Base-by-base conservation (phyloP, 164 flowering plant species). In the Nymphaea colorata region DNA sequence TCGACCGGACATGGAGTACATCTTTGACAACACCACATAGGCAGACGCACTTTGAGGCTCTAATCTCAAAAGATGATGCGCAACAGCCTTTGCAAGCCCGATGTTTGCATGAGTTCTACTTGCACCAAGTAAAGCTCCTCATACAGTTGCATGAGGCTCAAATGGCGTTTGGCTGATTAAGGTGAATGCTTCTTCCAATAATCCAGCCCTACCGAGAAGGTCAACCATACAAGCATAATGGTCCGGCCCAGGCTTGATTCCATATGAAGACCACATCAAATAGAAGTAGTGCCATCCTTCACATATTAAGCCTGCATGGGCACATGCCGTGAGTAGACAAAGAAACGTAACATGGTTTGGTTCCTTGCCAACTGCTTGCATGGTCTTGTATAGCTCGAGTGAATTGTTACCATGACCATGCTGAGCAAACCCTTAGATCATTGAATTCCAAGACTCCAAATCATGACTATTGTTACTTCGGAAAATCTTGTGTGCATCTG, bases 221-320 rank as follows among this genome's bases (percentile, higher is more conserved):
- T 83, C 84, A 73, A 81, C 82, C 81, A 83, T 75, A 73, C 83
- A 78, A 15, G 80, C 77, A 66, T 79, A 83, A 67, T 81, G 86
- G 74, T 81, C 78, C 47, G 78, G 81, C 42, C 72, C 77, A 18
- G 83, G 86, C 66, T 83, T 79, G 47, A 81, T 76, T 3, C 71
- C 59, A 61, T 71, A 79, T 3, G 66, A 44, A 43, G 74, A 47
- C 59, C 61, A 76, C 86, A 83, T 83, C 6, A 78, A 76, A 11
- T 67, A 69, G 68, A 83, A 83, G 71, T 71, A 72, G 25, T 66
- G 43, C 76, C 72, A 69, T 66, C 84, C 86, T 64, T 76, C 78
- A 67, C 73, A 78, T 15, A 83, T 80, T 12, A 81, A 72, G 44
- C 85, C 85, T 55, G 65, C 72, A 69, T 82, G 83, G 6, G 78